A percentile compares a stretch with the other conserved stretches of the same genome.
phyloP scores from a whole-genome alignment of 805 yeast species.

The Hagleromyces aurorensis region DNA sequence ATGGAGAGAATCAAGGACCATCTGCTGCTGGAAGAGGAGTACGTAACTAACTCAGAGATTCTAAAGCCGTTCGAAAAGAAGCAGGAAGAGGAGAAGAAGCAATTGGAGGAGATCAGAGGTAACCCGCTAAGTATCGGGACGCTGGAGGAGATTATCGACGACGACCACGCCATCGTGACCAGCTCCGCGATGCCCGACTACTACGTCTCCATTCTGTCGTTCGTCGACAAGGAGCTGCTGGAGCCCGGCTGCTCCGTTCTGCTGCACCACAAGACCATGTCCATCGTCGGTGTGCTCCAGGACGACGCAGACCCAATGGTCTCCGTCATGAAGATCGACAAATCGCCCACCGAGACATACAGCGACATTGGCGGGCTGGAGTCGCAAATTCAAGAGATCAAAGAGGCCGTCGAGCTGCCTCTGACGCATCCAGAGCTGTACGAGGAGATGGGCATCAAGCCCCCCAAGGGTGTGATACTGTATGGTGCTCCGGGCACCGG shows the following conservation, averaged over 20 bases:
- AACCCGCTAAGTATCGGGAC: slow-evolving; percentile 95
- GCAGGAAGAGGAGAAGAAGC: slow-evolving; percentile 92
- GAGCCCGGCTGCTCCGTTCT: slow-evolving; percentile 97
- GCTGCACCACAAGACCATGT: slow-evolving; percentile 90
- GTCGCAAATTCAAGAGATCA: slow-evolving; percentile 92
- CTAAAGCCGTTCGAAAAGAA: slow-evolving; percentile 94
- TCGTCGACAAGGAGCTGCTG: slow-evolving; percentile 90
- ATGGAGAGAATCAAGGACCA: slow-evolving; percentile 97
- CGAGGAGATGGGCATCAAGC: slow-evolving; percentile 98
- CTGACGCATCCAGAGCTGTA: slow-evolving; percentile 93
- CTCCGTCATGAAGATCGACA: slow-evolving; percentile 94
- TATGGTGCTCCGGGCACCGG: slow-evolving; percentile 99
- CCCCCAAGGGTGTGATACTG: slow-evolving; percentile 94
- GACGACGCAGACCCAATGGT: slow-evolving; percentile 99
- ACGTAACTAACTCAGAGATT: slow-evolving; percentile 88
- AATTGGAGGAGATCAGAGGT: slow-evolving; percentile 92
- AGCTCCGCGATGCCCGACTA: slow-evolving; percentile 95
- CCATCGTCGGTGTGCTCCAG: slow-evolving; percentile 95
- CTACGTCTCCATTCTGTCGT: slow-evolving; percentile 89
- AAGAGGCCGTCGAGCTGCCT: slow-evolving; percentile 94
- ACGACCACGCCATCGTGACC: slow-evolving; percentile 97
- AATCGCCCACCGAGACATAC: slow-evolving; percentile 93
- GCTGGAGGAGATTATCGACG: slow-evolving; percentile 93
- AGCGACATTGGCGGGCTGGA: slow-evolving; percentile 98
- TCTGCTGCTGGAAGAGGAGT: slow-evolving; percentile 87